Conservation (phyloP, 495 filamentous ascomycete genomes). For the Daldinia childiae region DNA sequence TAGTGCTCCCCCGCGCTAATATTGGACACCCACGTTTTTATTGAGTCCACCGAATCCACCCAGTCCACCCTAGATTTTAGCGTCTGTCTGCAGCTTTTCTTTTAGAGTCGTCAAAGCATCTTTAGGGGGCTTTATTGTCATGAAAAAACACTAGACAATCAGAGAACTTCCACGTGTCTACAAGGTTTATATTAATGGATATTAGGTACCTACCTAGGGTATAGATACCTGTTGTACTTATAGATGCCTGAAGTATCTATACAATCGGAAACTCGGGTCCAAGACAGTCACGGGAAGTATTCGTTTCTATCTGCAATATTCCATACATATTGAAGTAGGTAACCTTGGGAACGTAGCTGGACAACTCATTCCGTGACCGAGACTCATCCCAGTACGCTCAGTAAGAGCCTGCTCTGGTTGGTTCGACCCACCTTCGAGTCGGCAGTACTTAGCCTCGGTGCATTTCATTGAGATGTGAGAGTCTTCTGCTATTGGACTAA, state of each 20-base stretch:
- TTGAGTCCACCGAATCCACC: too few relatives aligned
- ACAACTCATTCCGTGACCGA: conserved; percentile 34
- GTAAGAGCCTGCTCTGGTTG: conserved; percentile 27
- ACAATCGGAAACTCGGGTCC: conserved; percentile 18
- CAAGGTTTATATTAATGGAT: neutral
- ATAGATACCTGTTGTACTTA: too few relatives aligned
- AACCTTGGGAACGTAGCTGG: conserved; percentile 34
- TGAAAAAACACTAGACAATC: neutral
- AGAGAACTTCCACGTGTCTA: neutral
- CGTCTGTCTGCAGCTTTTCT: neutral
- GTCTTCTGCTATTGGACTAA: conserved; percentile 35
- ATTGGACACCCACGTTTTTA: conserved; percentile 4
- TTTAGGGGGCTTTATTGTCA: neutral
- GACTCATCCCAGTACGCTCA: conserved; percentile 8
- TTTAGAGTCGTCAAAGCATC: neutral
- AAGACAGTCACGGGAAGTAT: conserved; percentile 11
- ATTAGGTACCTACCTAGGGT: too few relatives aligned
- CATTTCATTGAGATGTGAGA: conserved; percentile 38
- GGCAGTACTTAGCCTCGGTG: conserved; percentile 41
- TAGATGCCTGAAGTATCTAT: too few relatives aligned
- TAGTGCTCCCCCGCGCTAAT: conserved; percentile 14
- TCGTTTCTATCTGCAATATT: conserved; percentile 35
- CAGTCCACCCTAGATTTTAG: neutral
- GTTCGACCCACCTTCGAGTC: conserved; percentile 27
- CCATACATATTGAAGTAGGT: conserved; percentile 38